Evolutionary conservation across 352 stramenopile species (phyloP).

Genomic region (Pythium oligandrum): DNA sequence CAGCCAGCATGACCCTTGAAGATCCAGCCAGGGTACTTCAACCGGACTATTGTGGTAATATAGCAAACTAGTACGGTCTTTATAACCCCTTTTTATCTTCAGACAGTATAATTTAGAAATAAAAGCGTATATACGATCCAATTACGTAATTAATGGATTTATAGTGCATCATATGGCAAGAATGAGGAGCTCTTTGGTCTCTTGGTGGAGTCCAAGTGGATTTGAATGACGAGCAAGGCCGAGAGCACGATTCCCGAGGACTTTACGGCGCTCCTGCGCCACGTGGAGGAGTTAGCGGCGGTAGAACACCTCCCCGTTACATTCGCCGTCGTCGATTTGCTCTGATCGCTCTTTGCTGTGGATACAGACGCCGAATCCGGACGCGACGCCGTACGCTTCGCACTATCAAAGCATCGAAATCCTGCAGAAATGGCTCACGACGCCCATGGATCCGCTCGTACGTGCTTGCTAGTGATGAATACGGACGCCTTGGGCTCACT

Average conservation of each 20-base stretch:
- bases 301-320: neutral
- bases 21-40: too few species aligned
- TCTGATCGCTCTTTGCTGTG: neutral
- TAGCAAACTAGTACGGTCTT: too few species aligned
- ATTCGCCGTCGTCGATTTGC: neutral
- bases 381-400: constrained; percentile 40
- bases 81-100: too few species aligned
- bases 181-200: too few species aligned
- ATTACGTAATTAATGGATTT: too few species aligned
- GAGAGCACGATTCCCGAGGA: neutral
- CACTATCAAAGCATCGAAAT: constrained; percentile 54
- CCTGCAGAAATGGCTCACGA: constrained; percentile 45
- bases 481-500: neutral
- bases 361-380: constrained; percentile 36
- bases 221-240: too few species aligned
- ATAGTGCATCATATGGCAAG: too few species aligned
- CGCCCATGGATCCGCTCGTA: constrained; percentile 23
- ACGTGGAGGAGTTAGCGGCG: constrained; percentile 12
- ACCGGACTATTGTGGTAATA: too few species aligned
- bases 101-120: too few species aligned
- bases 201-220: too few species aligned
- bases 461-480: constrained; percentile 2
- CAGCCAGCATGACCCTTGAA: too few species aligned
- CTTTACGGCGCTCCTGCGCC: constrained; percentile 13
- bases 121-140: too few species aligned